Percentiles rank a stretch among this genome's conserved stretches.
Evolutionary conservation across 495 filamentous ascomycete species (phyloP).

Genomic region (Lasiosphaeria ovina): DNA sequence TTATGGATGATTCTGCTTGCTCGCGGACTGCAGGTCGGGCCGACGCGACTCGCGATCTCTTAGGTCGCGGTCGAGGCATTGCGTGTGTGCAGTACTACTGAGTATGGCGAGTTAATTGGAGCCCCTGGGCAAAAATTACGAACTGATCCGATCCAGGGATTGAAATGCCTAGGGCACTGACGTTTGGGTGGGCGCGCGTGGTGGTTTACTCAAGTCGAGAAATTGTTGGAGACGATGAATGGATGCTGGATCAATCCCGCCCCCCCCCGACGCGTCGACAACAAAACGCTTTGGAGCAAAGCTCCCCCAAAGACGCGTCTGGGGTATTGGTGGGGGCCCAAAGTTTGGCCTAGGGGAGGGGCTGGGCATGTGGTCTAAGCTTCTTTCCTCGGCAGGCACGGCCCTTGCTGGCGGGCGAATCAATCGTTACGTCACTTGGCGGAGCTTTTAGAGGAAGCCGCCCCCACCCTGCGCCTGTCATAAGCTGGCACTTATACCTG

Average conservation of each 20-base stretch:
- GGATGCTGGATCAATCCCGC: no score
- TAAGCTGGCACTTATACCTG: no score
- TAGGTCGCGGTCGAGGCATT: conserved; percentile 49
- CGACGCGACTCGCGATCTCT: conserved; percentile 37
- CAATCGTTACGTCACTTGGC: conserved; percentile 6
- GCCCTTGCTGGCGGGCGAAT: neutral
- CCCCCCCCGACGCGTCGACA: neutral
- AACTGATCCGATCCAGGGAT: no score
- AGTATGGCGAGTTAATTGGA: neutral
- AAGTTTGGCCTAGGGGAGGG: no score
- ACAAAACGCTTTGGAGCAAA: neutral
- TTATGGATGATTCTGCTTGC: neutral
- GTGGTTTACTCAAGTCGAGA: neutral
- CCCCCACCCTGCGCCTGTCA: neutral
- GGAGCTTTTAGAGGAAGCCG: neutral
- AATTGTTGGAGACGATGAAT: neutral
- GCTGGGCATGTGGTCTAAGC: conserved; percentile 5
- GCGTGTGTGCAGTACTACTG: neutral
- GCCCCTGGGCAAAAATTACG: neutral
- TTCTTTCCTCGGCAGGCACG: neutral
- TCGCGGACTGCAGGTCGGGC: conserved; percentile 24
- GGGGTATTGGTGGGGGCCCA: neutral
- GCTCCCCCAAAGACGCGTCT: neutral
- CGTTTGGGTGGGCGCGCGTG: neutral
- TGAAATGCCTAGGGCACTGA: neutral